phyloP scores from a whole-genome alignment of 2,329 filamentous ascomycete species.

The Fusarium pseudonygamai region DNA sequence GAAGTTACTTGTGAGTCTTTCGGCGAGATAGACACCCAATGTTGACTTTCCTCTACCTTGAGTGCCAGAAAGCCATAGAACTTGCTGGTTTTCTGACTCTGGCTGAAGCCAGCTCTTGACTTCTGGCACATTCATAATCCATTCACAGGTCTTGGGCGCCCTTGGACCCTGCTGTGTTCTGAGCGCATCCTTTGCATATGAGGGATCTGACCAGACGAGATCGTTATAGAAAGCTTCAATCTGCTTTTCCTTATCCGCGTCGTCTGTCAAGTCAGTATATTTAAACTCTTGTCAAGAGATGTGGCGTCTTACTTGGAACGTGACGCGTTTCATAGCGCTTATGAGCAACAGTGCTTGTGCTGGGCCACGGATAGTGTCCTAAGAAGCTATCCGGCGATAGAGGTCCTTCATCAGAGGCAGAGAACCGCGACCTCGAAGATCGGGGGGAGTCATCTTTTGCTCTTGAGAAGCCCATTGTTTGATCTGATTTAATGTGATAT shows the following conservation, averaged over 20 bases:
- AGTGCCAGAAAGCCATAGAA: slow-evolving; percentile 16
- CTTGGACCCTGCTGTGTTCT: slow-evolving; percentile 17
- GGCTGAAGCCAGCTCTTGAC: slow-evolving; percentile 11
- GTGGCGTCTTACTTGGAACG: slow-evolving; percentile 8
- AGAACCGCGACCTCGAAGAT: slow-evolving; percentile 23
- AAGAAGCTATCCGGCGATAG: slow-evolving; percentile 25
- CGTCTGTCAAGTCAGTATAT: slow-evolving; percentile 11
- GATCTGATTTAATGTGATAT: background rate
- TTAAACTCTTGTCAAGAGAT: no score
- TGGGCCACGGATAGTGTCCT: slow-evolving; percentile 27
- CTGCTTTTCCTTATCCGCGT: slow-evolving; percentile 14
- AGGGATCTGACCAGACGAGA: slow-evolving; percentile 21
- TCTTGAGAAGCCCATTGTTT: slow-evolving; percentile 9
- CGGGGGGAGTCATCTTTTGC: slow-evolving; percentile 15
- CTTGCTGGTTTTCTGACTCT: background rate
- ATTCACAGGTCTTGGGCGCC: slow-evolving; percentile 22
- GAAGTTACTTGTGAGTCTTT: slow-evolving; percentile 18
- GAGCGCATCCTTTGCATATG: slow-evolving; percentile 18
- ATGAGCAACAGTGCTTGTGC: slow-evolving; percentile 23
- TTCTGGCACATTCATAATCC: slow-evolving; percentile 15
- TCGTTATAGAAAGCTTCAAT: slow-evolving; percentile 21
- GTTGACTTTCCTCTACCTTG: slow-evolving; percentile 23
- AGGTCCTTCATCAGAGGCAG: slow-evolving; percentile 15
- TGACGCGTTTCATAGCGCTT: slow-evolving; percentile 19
- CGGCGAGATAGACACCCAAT: slow-evolving; percentile 15